phyloP scores from a whole-genome alignment of 495 filamentous ascomycete species.

The Zalerion maritima region DNA sequence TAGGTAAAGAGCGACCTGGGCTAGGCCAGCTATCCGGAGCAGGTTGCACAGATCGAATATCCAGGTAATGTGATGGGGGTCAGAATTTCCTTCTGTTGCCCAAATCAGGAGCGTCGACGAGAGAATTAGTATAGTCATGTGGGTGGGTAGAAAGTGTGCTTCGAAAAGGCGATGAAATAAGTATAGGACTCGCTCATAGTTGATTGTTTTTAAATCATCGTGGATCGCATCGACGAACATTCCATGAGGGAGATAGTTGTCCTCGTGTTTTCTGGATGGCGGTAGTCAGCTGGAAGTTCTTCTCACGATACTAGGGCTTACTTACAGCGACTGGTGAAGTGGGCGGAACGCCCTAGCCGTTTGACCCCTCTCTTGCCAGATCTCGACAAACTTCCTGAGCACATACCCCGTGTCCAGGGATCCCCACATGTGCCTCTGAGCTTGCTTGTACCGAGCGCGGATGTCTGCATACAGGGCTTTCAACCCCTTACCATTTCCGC shows the following conservation, averaged over 20 bases:
- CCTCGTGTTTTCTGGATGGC: slow-evolving; percentile 24
- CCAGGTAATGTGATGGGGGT: slow-evolving; percentile 36
- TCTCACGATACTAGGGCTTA: neutral
- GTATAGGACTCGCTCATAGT: slow-evolving; percentile 29
- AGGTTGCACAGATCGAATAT: slow-evolving; percentile 40
- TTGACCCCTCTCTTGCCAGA: slow-evolving; percentile 35
- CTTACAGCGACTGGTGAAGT: slow-evolving; percentile 32
- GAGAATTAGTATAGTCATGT: slow-evolving; percentile 44
- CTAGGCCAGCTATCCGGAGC: slow-evolving; percentile 41
- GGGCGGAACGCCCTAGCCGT: slow-evolving; percentile 34
- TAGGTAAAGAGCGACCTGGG: slow-evolving; percentile 44
- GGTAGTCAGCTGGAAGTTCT: too few relatives aligned
- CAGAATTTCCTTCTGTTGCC: slow-evolving; percentile 26
- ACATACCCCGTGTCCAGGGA: slow-evolving; percentile 51
- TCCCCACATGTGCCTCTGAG: slow-evolving; percentile 59
- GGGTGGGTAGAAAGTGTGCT: slow-evolving; percentile 52
- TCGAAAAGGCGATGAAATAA: slow-evolving; percentile 50
- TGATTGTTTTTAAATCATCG: slow-evolving; percentile 26
- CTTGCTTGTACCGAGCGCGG: slow-evolving; percentile 48
- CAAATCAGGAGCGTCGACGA: slow-evolving; percentile 41
- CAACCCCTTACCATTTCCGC: slow-evolving; percentile 30
- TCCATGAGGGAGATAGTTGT: slow-evolving; percentile 32
- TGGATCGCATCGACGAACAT: slow-evolving; percentile 34
- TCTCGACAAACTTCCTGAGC: slow-evolving; percentile 28
- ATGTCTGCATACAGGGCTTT: slow-evolving; percentile 37